Percentiles rank a stretch among this genome's conserved stretches.
Evolutionary conservation across 345 rosid genomes (phyloP).

Genomic region (Murraya koenigii): DNA sequence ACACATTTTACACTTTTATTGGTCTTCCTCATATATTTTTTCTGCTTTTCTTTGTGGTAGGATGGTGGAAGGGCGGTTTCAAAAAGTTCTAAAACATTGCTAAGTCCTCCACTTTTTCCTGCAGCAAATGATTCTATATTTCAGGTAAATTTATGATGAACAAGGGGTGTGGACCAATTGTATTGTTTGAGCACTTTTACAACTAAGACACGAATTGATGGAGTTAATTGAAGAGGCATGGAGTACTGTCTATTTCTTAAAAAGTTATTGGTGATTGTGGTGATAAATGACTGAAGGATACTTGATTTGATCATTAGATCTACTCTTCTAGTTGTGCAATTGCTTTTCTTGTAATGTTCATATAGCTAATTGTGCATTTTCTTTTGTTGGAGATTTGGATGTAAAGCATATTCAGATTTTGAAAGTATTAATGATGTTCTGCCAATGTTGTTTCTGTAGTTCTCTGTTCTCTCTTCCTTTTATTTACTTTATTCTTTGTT

Average conservation of each 20-base stretch:
- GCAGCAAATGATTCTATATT: slow-evolving; percentile 49
- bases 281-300: neutral
- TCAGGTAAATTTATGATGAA: slow-evolving; percentile 51
- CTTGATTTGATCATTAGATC: neutral
- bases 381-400: neutral
- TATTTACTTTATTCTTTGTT: too few relatives aligned
- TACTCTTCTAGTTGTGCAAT: neutral
- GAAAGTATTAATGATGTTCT: neutral
- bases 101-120: slow-evolving; percentile 51
- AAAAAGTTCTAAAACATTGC: slow-evolving; percentile 41
- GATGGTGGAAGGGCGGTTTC: slow-evolving; percentile 63
- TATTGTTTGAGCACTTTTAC: neutral
- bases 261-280: neutral
- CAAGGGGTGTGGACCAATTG: neutral
- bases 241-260: neutral
- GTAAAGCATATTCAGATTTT: neutral
- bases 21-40: slow-evolving; percentile 9
- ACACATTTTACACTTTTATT: neutral
- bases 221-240: neutral
- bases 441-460: neutral
- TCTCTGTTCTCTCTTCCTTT: neutral
- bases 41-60: slow-evolving; percentile 36
- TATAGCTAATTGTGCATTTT: neutral
- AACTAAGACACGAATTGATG: neutral
- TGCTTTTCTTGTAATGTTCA: too few relatives aligned